A percentile compares a stretch with the other conserved stretches of the same genome.
Conservation (phyloP, 208 protist genomes). For the Angomonas desouzai region DNA sequence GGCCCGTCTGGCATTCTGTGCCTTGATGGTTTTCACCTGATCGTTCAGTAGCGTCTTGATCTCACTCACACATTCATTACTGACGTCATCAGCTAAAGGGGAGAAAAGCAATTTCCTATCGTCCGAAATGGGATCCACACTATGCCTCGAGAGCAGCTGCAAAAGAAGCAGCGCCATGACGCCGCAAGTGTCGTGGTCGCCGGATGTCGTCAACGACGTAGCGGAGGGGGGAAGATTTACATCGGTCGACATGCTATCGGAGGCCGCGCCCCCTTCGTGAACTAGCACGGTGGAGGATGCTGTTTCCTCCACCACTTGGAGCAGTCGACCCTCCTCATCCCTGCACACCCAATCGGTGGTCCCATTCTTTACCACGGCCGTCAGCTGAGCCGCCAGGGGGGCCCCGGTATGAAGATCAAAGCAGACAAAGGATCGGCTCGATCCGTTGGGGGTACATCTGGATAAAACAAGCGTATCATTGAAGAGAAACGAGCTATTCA, state of each 20-base stretch:
- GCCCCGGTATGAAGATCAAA: conserved; percentile 9
- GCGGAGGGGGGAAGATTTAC: background rate
- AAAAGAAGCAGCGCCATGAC: conserved; percentile 53
- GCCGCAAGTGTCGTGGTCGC: conserved; percentile 20
- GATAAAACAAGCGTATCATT: background rate
- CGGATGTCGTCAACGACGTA: background rate
- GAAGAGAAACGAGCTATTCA: background rate
- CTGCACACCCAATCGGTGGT: background rate
- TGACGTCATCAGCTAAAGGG: conserved; percentile 77
- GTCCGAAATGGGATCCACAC: conserved; percentile 38
- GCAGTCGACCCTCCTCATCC: background rate
- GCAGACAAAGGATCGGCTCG: background rate
- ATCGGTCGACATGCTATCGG: background rate
- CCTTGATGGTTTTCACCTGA: conserved; percentile 70
- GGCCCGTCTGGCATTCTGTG: conserved; percentile 54
- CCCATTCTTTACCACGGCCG: background rate
- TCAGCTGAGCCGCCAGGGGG: background rate
- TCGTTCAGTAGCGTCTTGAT: conserved; percentile 51
- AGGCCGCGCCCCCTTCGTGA: background rate
- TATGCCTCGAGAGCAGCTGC: conserved; percentile 41
- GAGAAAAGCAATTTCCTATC: conserved; percentile 50
- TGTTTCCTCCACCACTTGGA: background rate
- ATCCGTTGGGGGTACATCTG: background rate
- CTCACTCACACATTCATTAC: conserved; percentile 59
- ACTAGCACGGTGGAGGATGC: background rate